These are phyloP conservation scores for Monilinia aucupariae DNA, from an alignment of 2,329 filamentous ascomycete genomes.

Conservation along the genomic window DNA sequence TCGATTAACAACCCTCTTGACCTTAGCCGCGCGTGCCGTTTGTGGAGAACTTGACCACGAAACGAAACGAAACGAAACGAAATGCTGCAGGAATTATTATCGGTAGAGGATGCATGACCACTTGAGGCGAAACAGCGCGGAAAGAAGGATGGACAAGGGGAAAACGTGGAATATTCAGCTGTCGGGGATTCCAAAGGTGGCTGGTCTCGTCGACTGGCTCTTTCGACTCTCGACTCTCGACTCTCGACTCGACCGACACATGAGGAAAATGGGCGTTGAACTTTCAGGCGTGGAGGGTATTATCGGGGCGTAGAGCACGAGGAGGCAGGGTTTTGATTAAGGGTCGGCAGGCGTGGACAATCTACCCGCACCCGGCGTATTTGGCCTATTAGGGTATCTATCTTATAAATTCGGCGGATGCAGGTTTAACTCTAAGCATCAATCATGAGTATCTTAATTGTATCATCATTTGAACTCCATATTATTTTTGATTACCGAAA, in stretches of 20 bases:
- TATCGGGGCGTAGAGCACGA: conserved; percentile 15
- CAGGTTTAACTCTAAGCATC: too few relatives aligned
- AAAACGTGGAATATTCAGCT: conserved; percentile 15
- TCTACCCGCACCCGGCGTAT: too few relatives aligned
- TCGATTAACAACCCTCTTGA: too few relatives aligned
- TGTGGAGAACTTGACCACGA: conserved; percentile 1
- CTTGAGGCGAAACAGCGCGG: background rate
- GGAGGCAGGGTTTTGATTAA: conserved; percentile 1
- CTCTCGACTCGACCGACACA: background rate
- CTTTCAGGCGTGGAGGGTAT: background rate
- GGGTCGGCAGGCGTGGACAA: background rate
- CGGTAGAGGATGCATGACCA: background rate
- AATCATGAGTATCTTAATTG: too few relatives aligned
- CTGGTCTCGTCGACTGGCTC: background rate
- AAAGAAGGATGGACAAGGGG: background rate
- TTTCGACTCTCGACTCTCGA: too few relatives aligned
- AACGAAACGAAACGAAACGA: conserved; percentile 1
- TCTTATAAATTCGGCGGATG: too few relatives aligned
- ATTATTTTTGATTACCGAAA: too few relatives aligned
- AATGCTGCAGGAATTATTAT: background rate
- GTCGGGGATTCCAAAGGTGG: background rate
- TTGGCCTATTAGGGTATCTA: too few relatives aligned
- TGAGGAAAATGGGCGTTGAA: background rate
- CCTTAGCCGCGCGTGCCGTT: conserved; percentile 12
- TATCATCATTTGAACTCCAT: too few relatives aligned